Conservation (phyloP, 345 rosid species). For the Eucalyptus coolabah region DNA sequence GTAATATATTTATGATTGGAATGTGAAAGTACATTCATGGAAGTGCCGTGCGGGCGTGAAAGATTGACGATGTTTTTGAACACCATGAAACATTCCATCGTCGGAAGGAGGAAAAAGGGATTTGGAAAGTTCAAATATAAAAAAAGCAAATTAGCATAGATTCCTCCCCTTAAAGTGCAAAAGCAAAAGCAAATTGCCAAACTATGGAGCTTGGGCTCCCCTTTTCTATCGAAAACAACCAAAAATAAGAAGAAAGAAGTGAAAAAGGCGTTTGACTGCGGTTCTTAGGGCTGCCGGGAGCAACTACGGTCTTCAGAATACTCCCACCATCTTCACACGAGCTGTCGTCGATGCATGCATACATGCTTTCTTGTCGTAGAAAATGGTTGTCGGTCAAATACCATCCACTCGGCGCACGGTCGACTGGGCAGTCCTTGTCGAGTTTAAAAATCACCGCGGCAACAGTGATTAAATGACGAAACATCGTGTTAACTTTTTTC, state of each 20-base stretch:
- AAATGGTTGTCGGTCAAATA: background rate
- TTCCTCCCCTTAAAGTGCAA: too few relatives aligned
- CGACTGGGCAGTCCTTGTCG: background rate
- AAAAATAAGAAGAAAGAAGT: background rate
- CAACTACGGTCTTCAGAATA: background rate
- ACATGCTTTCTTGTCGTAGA: background rate
- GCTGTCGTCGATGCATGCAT: background rate
- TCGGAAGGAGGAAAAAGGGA: background rate
- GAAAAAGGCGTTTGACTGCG: background rate
- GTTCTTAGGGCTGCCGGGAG: background rate
- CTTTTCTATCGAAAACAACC: background rate
- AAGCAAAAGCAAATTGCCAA: background rate
- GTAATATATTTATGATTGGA: background rate
- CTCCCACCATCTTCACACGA: background rate
- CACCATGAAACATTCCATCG: fast-evolving
- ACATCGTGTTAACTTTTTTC: background rate
- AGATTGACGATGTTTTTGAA: background rate
- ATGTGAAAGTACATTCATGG: background rate
- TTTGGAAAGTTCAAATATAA: background rate
- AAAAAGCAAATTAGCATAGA: background rate
- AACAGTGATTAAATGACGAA: background rate
- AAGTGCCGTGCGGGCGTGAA: fast-evolving
- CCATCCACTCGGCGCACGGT: background rate
- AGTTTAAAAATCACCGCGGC: background rate
- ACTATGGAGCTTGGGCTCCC: background rate